These are phyloP conservation scores for Pseudotulostoma volvatum DNA, from an alignment of 495 filamentous ascomycete species.

Conservation along the genomic window DNA sequence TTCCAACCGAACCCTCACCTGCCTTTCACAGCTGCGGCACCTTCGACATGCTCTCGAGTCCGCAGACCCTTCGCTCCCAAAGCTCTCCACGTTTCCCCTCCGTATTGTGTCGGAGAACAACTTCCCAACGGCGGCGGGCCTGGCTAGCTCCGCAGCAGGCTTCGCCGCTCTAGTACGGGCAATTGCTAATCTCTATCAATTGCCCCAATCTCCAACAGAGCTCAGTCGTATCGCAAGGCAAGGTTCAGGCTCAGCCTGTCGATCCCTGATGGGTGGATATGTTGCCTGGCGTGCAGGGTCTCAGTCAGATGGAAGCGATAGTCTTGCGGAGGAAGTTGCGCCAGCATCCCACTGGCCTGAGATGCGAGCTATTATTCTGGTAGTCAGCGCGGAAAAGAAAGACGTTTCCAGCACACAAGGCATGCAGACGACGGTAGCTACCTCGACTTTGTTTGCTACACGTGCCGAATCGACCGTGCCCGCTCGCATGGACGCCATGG, in stretches of 20 bases:
- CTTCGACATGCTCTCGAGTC: constrained; percentile 61
- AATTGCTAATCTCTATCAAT: constrained; percentile 78
- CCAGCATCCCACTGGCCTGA: constrained; percentile 79
- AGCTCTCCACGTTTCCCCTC: constrained; percentile 55
- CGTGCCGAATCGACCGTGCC: constrained; percentile 64
- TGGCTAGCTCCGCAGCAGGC: constrained; percentile 82
- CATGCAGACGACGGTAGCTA: constrained; percentile 91
- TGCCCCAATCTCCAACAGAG: constrained; percentile 59
- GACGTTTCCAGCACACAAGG: constrained; percentile 77
- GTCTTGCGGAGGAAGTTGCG: constrained; percentile 70
- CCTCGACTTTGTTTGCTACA: constrained; percentile 62
- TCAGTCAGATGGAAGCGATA: constrained; percentile 62
- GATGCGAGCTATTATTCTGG: constrained; percentile 82
- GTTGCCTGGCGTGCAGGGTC: constrained; percentile 78
- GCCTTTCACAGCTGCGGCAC: constrained; percentile 66
- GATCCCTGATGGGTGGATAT: constrained; percentile 83
- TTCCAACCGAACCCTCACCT: constrained; percentile 76
- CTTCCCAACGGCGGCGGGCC: constrained; percentile 95
- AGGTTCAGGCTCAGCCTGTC: constrained; percentile 85
- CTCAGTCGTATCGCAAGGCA: constrained; percentile 85
- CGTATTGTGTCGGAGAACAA: constrained; percentile 88
- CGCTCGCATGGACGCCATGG: constrained; percentile 70
- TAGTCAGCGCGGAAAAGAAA: constrained; percentile 87
- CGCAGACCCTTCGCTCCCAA: constrained; percentile 52
- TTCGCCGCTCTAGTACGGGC: constrained; percentile 90